Evolutionary conservation across 768 basidiomycete species (phyloP).

Genomic region (Suillus clintonianus): DNA sequence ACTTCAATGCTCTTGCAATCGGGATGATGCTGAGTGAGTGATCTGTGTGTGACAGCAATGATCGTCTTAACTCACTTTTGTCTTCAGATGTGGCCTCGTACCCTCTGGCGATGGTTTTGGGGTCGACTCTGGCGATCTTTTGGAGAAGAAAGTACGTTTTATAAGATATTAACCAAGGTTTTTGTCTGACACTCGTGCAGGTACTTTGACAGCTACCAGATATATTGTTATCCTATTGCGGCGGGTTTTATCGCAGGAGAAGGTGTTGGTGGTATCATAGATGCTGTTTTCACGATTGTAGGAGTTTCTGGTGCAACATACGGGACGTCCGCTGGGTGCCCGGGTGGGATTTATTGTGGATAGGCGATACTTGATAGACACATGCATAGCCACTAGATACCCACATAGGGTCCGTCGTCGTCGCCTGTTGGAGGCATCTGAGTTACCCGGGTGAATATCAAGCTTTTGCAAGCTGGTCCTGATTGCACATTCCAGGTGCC

Average conservation of each 20-base stretch:
- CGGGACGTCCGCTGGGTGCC: constrained; percentile 24
- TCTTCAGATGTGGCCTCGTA: constrained; percentile 19
- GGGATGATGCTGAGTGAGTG: constrained; percentile 6
- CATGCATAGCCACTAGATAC: too few species aligned
- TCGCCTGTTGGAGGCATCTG: background rate
- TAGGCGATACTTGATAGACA: background rate
- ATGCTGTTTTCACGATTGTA: constrained; percentile 26
- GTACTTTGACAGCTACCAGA: constrained; percentile 6
- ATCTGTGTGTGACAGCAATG: background rate
- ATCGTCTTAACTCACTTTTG: background rate
- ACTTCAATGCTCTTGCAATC: background rate
- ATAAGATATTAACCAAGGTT: background rate
- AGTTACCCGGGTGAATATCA: background rate
- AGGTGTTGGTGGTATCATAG: constrained; percentile 34
- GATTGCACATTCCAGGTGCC: constrained; percentile 50
- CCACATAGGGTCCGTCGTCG: background rate
- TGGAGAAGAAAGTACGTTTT: constrained; percentile 12
- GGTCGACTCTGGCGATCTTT: constrained; percentile 20
- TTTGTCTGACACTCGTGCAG: background rate
- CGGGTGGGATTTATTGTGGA: constrained; percentile 23
- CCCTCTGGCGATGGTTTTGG: constrained; percentile 21
- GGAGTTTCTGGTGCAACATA: constrained; percentile 21
- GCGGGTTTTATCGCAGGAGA: constrained; percentile 40
- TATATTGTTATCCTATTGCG: constrained; percentile 35
- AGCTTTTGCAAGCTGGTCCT: constrained; percentile 45